Evolutionary conservation across 2,329 filamentous ascomycete genomes (phyloP).

Genomic region (Stemphylium beticola): DNA sequence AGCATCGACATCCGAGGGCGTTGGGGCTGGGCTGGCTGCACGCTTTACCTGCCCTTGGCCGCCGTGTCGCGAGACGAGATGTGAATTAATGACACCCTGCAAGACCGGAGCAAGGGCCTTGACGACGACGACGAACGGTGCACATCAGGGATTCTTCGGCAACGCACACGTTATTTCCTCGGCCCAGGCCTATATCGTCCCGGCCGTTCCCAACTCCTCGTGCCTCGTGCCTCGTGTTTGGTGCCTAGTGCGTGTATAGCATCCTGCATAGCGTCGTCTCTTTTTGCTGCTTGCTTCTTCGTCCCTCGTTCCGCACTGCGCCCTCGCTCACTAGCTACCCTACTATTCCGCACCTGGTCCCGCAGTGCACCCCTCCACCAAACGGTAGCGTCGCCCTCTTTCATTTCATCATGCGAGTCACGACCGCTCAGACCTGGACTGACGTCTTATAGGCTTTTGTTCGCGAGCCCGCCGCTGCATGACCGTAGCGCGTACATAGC

Average conservation of each 20-base stretch:
- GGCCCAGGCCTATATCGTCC: conserved; percentile 8
- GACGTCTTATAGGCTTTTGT: conserved; percentile 1
- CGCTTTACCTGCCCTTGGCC: conserved; percentile 10
- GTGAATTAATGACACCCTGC: conserved; percentile 7
- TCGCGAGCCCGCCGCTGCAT: conserved; percentile 2
- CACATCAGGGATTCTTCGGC: conserved; percentile 17
- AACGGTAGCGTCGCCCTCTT: conserved; percentile 17
- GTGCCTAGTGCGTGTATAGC: not conserved
- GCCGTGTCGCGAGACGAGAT: conserved; percentile 11
- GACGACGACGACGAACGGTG: conserved; percentile 12
- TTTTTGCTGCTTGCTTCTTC: conserved; percentile 12
- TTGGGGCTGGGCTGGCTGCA: not conserved
- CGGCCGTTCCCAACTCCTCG: conserved; percentile 1
- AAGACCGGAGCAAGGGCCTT: conserved; percentile 6
- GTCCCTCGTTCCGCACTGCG: conserved; percentile 7
- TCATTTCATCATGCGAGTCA: conserved; percentile 7
- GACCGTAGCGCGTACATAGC: conserved; percentile 6
- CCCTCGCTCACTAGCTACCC: not conserved
- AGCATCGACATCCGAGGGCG: not conserved
- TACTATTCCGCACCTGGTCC: conserved; percentile 5
- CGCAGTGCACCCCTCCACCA: conserved; percentile 14
- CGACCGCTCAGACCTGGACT: conserved; percentile 1
- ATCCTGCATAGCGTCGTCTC: not conserved
- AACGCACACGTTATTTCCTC: conserved; percentile 15
- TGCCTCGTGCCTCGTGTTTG: conserved; percentile 2